Conservation (phyloP, 2,329 filamentous ascomycete genomes). For the Penicillium olsonii region DNA sequence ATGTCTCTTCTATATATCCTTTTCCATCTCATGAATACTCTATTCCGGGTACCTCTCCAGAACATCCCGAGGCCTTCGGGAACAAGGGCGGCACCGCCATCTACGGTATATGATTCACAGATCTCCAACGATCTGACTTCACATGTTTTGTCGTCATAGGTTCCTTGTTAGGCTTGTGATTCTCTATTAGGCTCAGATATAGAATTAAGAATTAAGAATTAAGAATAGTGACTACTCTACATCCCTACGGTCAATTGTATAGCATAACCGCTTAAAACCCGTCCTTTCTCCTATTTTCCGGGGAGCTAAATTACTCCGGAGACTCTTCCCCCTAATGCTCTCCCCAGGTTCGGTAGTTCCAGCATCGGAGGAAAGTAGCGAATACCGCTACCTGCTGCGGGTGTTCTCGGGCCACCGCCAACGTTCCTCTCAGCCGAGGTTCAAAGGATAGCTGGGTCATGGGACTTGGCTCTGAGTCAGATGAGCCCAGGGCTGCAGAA, state of each 20-base stretch:
- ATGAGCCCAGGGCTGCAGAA: neutral
- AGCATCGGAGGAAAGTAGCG: constrained; percentile 14
- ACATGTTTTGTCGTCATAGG: constrained; percentile 27
- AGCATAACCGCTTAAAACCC: too few relatives aligned
- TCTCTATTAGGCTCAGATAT: neutral
- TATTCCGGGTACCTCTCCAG: constrained; percentile 6
- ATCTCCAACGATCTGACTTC: constrained; percentile 22
- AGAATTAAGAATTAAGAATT: too few relatives aligned
- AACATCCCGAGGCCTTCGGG: constrained; percentile 31
- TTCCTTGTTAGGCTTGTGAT: constrained; percentile 18
- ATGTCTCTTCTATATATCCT: constrained; percentile 2
- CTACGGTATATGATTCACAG: constrained; percentile 14
- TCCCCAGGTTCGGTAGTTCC: constrained; percentile 2
- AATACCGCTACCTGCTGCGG: constrained; percentile 16
- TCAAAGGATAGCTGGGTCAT: too few relatives aligned
- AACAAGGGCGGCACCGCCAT: constrained; percentile 22
- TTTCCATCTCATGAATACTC: neutral
- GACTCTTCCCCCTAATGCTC: neutral
- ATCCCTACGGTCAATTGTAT: too few relatives aligned
- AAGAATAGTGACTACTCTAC: neutral
- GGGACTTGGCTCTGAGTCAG: constrained; percentile 15
- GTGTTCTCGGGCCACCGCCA: constrained; percentile 19
- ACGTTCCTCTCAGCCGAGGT: constrained; percentile 27
- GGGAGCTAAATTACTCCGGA: constrained; percentile 16
- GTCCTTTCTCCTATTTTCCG: neutral